Evolutionary conservation across 176 grass and related monocot genomes (phyloP).

Genomic region (Aechmea fasciata): DNA sequence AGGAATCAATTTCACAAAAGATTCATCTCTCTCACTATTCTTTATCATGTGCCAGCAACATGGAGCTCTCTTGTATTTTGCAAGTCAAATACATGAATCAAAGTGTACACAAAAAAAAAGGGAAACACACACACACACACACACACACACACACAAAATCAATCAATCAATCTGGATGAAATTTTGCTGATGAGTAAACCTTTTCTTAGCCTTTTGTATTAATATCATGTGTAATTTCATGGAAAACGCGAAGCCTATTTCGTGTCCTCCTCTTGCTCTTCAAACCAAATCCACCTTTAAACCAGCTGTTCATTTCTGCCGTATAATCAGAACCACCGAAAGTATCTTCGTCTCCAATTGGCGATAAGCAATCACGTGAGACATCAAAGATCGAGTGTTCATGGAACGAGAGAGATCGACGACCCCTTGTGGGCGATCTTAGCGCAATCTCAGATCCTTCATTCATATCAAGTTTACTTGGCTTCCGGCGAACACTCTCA

Average conservation of each 20-base stretch:
- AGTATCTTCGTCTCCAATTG: conserved; percentile 9
- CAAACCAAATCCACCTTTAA: conserved; percentile 11
- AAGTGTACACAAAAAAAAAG: too few species aligned
- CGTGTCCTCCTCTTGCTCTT: conserved; percentile 15
- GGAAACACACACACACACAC: too few species aligned
- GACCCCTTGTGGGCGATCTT: conserved; percentile 29
- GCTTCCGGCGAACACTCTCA: conserved; percentile 17
- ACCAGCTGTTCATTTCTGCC: conserved; percentile 7
- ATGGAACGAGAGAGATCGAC: conserved; percentile 31
- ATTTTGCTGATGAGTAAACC: not conserved
- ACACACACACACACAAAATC: too few species aligned
- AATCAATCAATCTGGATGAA: too few species aligned
- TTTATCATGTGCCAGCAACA: too few species aligned
- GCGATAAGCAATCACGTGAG: not conserved
- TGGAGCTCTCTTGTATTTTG: too few species aligned
- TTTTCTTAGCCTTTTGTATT: conserved; percentile 10
- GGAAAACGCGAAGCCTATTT: conserved; percentile 37
- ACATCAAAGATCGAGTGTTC: conserved; percentile 21
- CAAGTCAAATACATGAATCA: too few species aligned
- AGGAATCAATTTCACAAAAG: too few species aligned
- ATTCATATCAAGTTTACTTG: conserved; percentile 12
- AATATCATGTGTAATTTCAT: conserved; percentile 41
- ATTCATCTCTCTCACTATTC: too few species aligned
- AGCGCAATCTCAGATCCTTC: conserved; percentile 20
- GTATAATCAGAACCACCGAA: conserved; percentile 11